Conservation (phyloP, 768 basidiomycete genomes). For the Harrya chromipes region DNA sequence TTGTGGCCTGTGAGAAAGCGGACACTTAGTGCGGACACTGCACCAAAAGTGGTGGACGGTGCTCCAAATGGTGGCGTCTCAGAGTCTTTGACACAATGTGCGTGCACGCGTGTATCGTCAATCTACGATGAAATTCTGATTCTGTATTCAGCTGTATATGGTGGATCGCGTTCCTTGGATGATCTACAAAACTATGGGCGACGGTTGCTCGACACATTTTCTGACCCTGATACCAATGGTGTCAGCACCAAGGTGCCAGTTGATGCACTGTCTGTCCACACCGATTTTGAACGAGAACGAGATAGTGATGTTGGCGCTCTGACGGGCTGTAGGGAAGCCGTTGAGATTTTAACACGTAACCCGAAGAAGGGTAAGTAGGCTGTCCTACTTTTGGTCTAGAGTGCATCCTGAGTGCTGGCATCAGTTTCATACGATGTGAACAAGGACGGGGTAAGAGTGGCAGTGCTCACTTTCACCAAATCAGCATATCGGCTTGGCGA, state of each 20-base stretch:
- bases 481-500: constrained; percentile 90
- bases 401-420: background rate
- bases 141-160: constrained; percentile 9
- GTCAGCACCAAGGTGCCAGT: constrained; percentile 26
- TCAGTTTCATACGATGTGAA: constrained; percentile 92
- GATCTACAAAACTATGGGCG: constrained; percentile 54
- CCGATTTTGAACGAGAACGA: constrained; percentile 29
- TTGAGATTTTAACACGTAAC: constrained; percentile 87
- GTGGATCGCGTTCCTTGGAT: constrained; percentile 31
- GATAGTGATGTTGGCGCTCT: constrained; percentile 43
- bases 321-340: constrained; percentile 75
- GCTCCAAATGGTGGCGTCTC: constrained; percentile 9
- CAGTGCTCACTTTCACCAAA: constrained; percentile 89
- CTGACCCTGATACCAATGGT: constrained; percentile 29
- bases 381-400: background rate
- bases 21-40: constrained; percentile 28
- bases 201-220: constrained; percentile 47
- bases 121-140: constrained; percentile 1
- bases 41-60: constrained; percentile 26
- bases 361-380: constrained; percentile 73
- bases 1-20: constrained; percentile 68
- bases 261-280: constrained; percentile 24
- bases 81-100: constrained; percentile 11
- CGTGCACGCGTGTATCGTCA: constrained; percentile 3
- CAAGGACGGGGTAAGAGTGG: constrained; percentile 88